phyloP scores from a whole-genome alignment of 257 asterid species.

The Knoxia roxburghii region DNA sequence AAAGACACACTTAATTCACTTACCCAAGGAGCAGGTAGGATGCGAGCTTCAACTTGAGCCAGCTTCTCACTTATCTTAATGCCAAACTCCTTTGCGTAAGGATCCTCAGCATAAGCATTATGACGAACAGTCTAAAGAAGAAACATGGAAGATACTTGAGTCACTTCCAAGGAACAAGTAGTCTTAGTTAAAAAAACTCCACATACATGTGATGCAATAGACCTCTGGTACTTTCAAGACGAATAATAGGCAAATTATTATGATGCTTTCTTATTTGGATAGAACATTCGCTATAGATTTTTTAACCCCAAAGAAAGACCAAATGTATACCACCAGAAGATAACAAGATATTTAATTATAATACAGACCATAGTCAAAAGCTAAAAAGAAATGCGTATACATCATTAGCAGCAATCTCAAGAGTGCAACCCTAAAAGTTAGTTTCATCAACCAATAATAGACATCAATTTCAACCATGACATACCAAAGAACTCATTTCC shows the following conservation, averaged over 20 bases:
- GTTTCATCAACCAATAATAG: not conserved
- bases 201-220: too few relatives aligned
- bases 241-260: too few relatives aligned
- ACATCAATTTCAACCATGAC: not conserved
- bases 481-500: not conserved
- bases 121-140: constrained; percentile 66
- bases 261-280: too few relatives aligned
- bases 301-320: too few relatives aligned
- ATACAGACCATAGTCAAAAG: too few relatives aligned
- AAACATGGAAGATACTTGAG: not conserved
- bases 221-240: too few relatives aligned
- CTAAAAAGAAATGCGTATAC: too few relatives aligned
- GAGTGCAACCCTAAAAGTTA: too few relatives aligned
- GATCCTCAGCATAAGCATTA: constrained; percentile 74
- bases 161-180: not conserved
- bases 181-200: too few relatives aligned
- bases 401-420: not conserved
- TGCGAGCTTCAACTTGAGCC: constrained; percentile 97
- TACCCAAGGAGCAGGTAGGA: constrained; percentile 92
- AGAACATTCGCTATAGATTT: too few relatives aligned
- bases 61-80: constrained; percentile 80
- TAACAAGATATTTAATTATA: too few relatives aligned
- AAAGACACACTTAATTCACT: not conserved
- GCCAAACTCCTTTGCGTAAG: constrained; percentile 87
- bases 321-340: too few relatives aligned